These are phyloP conservation scores for Boletus semigastroideus DNA, from an alignment of 1,284 basidiomycete species.

Conservation along the genomic window DNA sequence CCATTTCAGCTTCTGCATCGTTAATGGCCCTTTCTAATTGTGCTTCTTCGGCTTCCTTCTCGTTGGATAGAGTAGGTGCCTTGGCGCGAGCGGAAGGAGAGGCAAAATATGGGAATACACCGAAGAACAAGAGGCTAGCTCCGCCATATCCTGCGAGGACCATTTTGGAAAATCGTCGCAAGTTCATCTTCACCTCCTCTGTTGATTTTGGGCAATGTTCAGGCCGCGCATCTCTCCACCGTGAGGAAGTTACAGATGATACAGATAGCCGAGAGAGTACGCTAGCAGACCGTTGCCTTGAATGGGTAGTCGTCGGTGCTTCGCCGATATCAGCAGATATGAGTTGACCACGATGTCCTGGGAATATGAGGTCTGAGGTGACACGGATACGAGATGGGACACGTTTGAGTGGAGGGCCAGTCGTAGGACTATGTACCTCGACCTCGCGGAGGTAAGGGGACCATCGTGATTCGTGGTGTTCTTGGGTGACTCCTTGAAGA, in stretches of 20 bases:
- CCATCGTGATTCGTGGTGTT: conserved; percentile 73
- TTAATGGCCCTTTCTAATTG: conserved; percentile 64
- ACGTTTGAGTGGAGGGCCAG: conserved; percentile 33
- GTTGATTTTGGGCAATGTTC: conserved; percentile 40
- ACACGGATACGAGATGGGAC: conserved; percentile 60
- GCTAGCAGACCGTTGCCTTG: conserved; percentile 24
- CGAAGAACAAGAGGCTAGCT: conserved; percentile 75
- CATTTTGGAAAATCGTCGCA: conserved; percentile 75
- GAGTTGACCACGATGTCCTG: conserved; percentile 62
- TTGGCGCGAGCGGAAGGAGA: conserved; percentile 27
- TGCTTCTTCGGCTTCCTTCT: conserved; percentile 54
- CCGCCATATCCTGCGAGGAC: conserved; percentile 80
- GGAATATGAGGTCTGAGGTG: conserved; percentile 65
- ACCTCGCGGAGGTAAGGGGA: conserved; percentile 65
- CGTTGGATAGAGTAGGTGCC: conserved; percentile 32
- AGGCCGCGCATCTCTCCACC: conserved; percentile 24
- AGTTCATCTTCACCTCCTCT: conserved; percentile 59
- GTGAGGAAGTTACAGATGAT: conserved; percentile 30
- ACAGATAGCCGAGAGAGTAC: conserved; percentile 33
- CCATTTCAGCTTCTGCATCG: conserved; percentile 65
- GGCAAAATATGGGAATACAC: conserved; percentile 50
- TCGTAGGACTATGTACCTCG: conserved; percentile 49
- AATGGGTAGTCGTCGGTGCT: conserved; percentile 36
- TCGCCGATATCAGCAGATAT: conserved; percentile 73
- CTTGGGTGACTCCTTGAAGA: conserved; percentile 73